phyloP scores from a whole-genome alignment of 805 yeast species.

The Nakazawaea siamensis region DNA sequence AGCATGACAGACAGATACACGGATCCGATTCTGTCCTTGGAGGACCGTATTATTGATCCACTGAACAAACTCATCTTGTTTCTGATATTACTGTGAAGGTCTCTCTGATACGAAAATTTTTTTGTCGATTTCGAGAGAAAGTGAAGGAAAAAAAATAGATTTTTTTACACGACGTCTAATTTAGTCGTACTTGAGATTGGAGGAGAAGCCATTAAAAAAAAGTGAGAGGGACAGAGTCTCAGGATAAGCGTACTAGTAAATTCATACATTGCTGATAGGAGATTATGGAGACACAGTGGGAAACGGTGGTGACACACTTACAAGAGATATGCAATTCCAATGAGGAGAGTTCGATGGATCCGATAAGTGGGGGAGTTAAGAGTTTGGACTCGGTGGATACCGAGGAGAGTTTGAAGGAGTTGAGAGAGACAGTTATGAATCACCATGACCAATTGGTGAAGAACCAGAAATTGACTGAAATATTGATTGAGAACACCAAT shows the following conservation, averaged over 20 bases:
- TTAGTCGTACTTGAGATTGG: too few relatives aligned
- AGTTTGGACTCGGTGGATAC: slow-evolving; percentile 22
- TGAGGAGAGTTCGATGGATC: slow-evolving; percentile 44
- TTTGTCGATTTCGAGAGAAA: too few relatives aligned
- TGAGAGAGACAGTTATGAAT: slow-evolving; percentile 32
- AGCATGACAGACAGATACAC: slow-evolving; percentile 4
- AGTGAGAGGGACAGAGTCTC: too few relatives aligned
- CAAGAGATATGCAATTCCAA: slow-evolving; percentile 63
- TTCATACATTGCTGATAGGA: too few relatives aligned
- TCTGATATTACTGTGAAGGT: too few relatives aligned
- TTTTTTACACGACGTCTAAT: too few relatives aligned
- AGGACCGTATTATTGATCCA: slow-evolving; percentile 5
- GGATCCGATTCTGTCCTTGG: slow-evolving; percentile 6
- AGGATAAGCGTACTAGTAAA: too few relatives aligned
- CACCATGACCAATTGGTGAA: slow-evolving; percentile 55
- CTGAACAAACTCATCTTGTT: slow-evolving; percentile 5
- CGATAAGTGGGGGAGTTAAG: slow-evolving; percentile 21
- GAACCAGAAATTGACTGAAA: slow-evolving; percentile 32
- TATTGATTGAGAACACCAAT: slow-evolving; percentile 37
- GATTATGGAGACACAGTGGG: too few relatives aligned
- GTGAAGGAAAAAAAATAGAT: too few relatives aligned
- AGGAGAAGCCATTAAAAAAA: too few relatives aligned
- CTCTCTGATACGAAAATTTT: too few relatives aligned
- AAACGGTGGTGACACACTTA: slow-evolving; percentile 52
- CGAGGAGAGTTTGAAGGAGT: slow-evolving; percentile 29